Evolutionary conservation across 202 grass and related monocot genomes (phyloP).

Genomic region (Saccharum hybrid): DNA sequence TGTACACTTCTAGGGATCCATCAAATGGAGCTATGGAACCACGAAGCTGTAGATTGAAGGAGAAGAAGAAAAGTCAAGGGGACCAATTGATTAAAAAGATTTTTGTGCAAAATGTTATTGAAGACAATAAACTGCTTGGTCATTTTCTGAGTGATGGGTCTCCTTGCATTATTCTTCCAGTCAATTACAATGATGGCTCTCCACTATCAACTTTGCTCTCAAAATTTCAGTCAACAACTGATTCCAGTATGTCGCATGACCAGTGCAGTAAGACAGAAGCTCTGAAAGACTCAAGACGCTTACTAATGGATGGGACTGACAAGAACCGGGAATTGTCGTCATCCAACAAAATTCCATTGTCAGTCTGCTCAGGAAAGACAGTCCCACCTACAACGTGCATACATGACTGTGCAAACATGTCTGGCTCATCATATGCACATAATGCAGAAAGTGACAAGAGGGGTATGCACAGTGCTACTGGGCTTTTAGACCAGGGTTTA

Average conservation of each 20-base stretch:
- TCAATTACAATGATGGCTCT: slow-evolving; percentile 50
- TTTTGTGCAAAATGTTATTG: slow-evolving; percentile 85
- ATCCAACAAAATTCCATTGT: slow-evolving; percentile 34
- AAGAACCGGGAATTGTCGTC: slow-evolving; percentile 40
- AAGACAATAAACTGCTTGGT: slow-evolving; percentile 77
- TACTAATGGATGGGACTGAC: slow-evolving; percentile 39
- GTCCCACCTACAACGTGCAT: slow-evolving; percentile 37
- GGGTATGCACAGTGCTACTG: no score
- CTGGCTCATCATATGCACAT: no score
- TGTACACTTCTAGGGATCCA: slow-evolving; percentile 59
- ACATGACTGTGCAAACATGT: no score
- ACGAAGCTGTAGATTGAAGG: slow-evolving; percentile 88
- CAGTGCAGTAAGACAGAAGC: slow-evolving; percentile 49
- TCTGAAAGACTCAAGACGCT: slow-evolving; percentile 45
- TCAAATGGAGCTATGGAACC: slow-evolving; percentile 61
- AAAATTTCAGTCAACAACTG: slow-evolving; percentile 48
- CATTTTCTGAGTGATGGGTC: slow-evolving; percentile 62
- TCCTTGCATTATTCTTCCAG: slow-evolving; percentile 81
- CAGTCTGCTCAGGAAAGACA: slow-evolving; percentile 35
- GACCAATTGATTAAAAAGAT: slow-evolving; percentile 78
- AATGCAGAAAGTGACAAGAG: no score
- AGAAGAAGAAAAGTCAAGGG: slow-evolving; percentile 89
- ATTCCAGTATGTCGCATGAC: slow-evolving; percentile 49
- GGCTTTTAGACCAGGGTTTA: no score
- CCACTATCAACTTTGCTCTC: slow-evolving; percentile 55